Evolutionary conservation across 2,329 filamentous ascomycete species (phyloP), one percentile per base, ranked within the genome.

Genomic region (Penicillium sp.): DNA sequence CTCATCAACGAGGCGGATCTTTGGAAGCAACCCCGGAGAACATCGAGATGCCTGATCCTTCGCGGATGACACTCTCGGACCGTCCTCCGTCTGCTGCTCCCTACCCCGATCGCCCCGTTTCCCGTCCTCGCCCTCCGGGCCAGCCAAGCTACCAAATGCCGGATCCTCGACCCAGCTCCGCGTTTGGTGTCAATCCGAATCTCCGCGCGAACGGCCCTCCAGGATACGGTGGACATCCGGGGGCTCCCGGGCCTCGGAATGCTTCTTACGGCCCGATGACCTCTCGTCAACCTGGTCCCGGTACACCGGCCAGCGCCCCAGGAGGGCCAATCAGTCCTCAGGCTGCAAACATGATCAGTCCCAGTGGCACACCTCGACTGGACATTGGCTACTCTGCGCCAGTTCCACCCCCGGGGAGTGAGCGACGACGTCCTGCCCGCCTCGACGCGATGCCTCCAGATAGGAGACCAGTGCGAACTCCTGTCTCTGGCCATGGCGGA

Each of bases 331-430:
- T 52, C 20, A 62, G 59, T 39, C 60, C 65, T n/a, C 53, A 53
- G 34, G 39, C 47, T 16, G 50, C 40, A 16, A 53, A 48, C 36
- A 49, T 53, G 47, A 50, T 45, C 32, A 54, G 51, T 21, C 55
- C 59, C 32, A 55, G 56, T 7, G 57, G 57, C 27, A 51, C 61
- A 27, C 59, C 69, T 23, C 63, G 64, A 46, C 46, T 73, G 17
- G 70, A 74, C 46, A 68, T 74, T 47, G 71, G 71, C 17, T 74
- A 68, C 43, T 70, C 70, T 17, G 71, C 71, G 27, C 71, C 71
- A 7, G 54, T 67, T 20, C 70, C 73, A 21, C 57, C 57, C 14
- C 56, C 61, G 11, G 63, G 62, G 30, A 53, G 47, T 21, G 57
- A 61, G 34, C 54, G 60, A 28, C 56, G 60, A 43, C 61, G 58